A percentile compares a stretch with the other conserved stretches of the same genome.
Evolutionary conservation across 768 basidiomycete species (phyloP).

Genomic region (Suillus tomentosus): DNA sequence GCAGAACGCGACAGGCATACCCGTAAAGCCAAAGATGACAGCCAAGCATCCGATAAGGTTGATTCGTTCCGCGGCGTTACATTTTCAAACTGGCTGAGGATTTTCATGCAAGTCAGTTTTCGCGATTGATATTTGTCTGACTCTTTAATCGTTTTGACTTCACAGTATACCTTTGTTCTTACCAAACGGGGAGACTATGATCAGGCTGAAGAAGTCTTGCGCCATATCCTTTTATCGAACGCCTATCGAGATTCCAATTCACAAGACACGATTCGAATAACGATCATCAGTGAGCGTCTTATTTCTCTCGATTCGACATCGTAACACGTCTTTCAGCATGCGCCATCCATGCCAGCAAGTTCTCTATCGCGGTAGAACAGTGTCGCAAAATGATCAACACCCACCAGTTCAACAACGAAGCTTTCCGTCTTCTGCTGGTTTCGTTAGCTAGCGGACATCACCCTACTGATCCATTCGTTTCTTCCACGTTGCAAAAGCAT

Average conservation of each 20-base stretch:
- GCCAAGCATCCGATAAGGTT: conserved; percentile 45
- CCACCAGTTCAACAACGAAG: conserved; percentile 88
- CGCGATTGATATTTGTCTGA: conserved; percentile 11
- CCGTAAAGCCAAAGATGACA: conserved; percentile 48
- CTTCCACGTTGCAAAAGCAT: conserved; percentile 80
- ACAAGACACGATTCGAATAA: conserved; percentile 74
- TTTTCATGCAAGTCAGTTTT: conserved; percentile 76
- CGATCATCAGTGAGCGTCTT: conserved; percentile 65
- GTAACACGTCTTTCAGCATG: conserved; percentile 54
- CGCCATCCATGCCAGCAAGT: conserved; percentile 59
- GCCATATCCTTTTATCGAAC: conserved; percentile 74
- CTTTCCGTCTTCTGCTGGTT: conserved; percentile 74
- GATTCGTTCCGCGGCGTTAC: conserved; percentile 78
- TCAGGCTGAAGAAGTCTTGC: conserved; percentile 71
- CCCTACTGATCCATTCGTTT: conserved; percentile 76
- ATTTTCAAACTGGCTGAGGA: conserved; percentile 81
- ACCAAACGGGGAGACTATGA: conserved; percentile 65
- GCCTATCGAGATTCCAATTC: conserved; percentile 62
- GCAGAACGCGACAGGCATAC: conserved; percentile 60
- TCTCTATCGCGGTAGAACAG: conserved; percentile 67
- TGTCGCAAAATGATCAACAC: conserved; percentile 71
- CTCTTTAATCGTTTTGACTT: not conserved
- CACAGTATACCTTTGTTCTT: conserved; percentile 73
- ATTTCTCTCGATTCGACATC: not conserved
- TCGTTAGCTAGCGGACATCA: conserved; percentile 70